These are phyloP conservation scores for Diaporthe batatas DNA, from an alignment of 2,329 filamentous ascomycete genomes.

Conservation along the genomic window DNA sequence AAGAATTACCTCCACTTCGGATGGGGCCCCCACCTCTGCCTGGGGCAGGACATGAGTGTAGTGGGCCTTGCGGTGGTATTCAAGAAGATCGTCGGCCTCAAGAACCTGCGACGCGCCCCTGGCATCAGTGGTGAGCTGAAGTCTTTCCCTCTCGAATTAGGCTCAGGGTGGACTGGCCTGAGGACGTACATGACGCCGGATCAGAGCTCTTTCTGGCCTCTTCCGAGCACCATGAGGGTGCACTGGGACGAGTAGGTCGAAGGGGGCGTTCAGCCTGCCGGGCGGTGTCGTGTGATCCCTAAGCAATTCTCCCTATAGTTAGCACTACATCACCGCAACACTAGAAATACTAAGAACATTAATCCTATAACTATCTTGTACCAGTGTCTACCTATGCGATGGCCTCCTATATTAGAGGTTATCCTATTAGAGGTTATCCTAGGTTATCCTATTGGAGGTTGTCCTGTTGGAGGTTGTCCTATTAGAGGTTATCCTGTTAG, in stretches of 20 bases:
- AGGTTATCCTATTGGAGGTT: no score
- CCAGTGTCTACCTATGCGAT: no score
- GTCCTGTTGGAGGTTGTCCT: no score
- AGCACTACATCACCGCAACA: no score
- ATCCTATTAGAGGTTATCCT: no score
- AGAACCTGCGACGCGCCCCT: conserved; percentile 45
- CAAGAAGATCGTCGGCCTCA: conserved; percentile 46
- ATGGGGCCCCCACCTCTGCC: conserved; percentile 64
- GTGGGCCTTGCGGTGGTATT: conserved; percentile 45
- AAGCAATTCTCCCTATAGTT: no score
- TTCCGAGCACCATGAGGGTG: conserved; percentile 46
- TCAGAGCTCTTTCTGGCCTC: conserved; percentile 45
- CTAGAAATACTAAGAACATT: no score
- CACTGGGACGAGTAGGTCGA: conserved; percentile 45
- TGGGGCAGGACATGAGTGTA: conserved; percentile 61
- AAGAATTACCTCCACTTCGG: conserved; percentile 67
- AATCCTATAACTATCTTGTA: no score
- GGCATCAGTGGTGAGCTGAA: conserved; percentile 45
- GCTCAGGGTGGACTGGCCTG: conserved; percentile 43
- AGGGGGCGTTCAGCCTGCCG: no score
- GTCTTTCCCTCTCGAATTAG: conserved; percentile 42
- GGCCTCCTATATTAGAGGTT: no score
- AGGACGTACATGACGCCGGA: conserved; percentile 47
- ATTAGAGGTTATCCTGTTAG: no score
- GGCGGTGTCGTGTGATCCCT: no score